These are phyloP conservation scores for Fusarium robinianum DNA, from an alignment of 2,329 filamentous ascomycete species.

Conservation along the genomic window DNA sequence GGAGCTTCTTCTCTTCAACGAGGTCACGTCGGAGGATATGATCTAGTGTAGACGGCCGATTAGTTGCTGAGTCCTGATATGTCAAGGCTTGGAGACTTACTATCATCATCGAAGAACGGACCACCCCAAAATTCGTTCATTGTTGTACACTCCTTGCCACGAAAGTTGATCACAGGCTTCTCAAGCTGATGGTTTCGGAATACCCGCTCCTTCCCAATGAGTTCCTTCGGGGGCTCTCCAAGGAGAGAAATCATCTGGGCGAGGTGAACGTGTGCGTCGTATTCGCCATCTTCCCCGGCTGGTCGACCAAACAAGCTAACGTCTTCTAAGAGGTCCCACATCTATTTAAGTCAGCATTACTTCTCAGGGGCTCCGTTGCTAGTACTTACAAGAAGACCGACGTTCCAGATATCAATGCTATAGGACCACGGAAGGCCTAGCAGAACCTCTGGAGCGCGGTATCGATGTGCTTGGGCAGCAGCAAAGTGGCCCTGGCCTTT, in stretches of 20 bases:
- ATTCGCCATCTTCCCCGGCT: slow-evolving; percentile 27
- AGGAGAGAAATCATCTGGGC: slow-evolving; percentile 27
- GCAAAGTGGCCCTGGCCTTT: slow-evolving; percentile 13
- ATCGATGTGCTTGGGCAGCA: slow-evolving; percentile 29
- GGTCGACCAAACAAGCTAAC: slow-evolving; percentile 21
- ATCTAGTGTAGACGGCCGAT: not conserved
- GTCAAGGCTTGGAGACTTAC: slow-evolving; percentile 5
- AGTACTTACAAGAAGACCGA: slow-evolving; percentile 9
- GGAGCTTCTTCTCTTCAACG: slow-evolving; percentile 6
- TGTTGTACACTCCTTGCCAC: slow-evolving; percentile 13
- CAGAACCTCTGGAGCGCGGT: slow-evolving; percentile 31
- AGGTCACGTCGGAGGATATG: slow-evolving; percentile 18
- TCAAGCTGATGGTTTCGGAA: slow-evolving; percentile 14
- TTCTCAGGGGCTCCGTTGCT: not conserved
- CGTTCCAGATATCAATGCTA: slow-evolving; percentile 13
- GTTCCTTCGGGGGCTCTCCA: slow-evolving; percentile 16
- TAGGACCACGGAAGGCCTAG: slow-evolving; percentile 27
- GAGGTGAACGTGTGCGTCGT: slow-evolving; percentile 32
- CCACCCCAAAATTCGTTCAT: slow-evolving; percentile 33
- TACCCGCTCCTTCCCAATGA: slow-evolving; percentile 21
- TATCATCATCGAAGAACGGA: slow-evolving; percentile 23
- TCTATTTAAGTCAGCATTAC: too few relatives aligned
- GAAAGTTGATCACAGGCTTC: slow-evolving; percentile 1
- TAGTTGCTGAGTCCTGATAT: not conserved
- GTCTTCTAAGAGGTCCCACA: slow-evolving; percentile 32